These are phyloP conservation scores for Ensete glaucum DNA, from an alignment of 176 grass and related monocot species.

Conservation along the genomic window DNA sequence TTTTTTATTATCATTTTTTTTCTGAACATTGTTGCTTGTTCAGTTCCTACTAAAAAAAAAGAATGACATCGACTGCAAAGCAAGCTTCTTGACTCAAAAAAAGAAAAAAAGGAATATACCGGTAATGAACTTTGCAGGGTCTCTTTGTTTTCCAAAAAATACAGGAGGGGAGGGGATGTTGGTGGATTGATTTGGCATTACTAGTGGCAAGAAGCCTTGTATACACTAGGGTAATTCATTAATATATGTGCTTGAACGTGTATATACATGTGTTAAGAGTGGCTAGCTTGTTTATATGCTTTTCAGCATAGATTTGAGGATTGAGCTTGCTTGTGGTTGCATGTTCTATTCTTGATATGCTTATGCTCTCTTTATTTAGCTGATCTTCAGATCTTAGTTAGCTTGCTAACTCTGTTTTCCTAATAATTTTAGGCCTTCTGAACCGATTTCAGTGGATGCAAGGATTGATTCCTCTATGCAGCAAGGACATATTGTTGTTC, in stretches of 20 bases:
- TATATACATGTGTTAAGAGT: not conserved
- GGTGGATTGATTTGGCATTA: no score
- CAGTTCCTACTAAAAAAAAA: no score
- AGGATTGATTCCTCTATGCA: constrained; percentile 48
- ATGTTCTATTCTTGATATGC: not conserved
- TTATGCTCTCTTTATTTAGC: not conserved
- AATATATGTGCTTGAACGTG: not conserved
- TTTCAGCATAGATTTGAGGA: not conserved
- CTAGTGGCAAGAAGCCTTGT: no score
- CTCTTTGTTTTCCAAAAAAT: no score
- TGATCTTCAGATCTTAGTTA: not conserved
- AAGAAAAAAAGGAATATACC: not conserved
- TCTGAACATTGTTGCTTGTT: no score
- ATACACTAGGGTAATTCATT: no score
- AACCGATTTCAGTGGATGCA: constrained; percentile 90
- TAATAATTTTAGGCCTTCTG: constrained; percentile 45
- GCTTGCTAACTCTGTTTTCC: not conserved
- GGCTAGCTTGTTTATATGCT: not conserved
- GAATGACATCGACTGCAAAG: no score
- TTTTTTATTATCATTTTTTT: no score
- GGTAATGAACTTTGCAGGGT: not conserved
- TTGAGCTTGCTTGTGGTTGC: not conserved
- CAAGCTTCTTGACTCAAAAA: not conserved
- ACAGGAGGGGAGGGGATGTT: no score
- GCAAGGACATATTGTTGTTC: constrained; percentile 61